Conservation (phyloP, 1,284 basidiomycete genomes). For the Quambalaria eucalypti region DNA sequence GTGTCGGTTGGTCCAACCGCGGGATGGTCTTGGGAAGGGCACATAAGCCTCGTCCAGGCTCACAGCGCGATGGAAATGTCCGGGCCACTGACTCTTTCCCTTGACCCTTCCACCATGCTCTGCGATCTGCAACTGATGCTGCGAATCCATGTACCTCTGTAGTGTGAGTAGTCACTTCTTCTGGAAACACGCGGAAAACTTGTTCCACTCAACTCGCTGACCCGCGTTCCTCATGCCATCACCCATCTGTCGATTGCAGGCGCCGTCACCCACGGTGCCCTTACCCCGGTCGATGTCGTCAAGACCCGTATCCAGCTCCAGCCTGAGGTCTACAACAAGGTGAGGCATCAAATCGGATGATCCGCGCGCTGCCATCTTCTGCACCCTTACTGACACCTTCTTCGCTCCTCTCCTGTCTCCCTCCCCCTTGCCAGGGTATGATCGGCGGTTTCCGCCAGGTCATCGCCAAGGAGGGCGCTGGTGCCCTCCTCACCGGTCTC, state of each 20-base stretch:
- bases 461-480: slow-evolving; percentile 39
- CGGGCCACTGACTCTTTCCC: too few species aligned
- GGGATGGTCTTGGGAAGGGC: too few species aligned
- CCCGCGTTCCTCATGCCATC: too few species aligned
- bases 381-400: neutral
- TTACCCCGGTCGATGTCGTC: slow-evolving; percentile 42
- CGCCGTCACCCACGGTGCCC: slow-evolving; percentile 74
- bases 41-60: too few species aligned
- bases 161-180: too few species aligned
- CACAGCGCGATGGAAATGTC: too few species aligned
- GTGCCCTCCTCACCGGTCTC: slow-evolving; percentile 44
- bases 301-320: slow-evolving; percentile 88
- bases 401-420: neutral
- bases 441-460: slow-evolving; percentile 45
- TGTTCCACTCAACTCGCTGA: too few species aligned
- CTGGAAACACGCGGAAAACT: too few species aligned
- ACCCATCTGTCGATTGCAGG: too few species aligned
- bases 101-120: too few species aligned
- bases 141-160: neutral
- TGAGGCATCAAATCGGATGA: slow-evolving; percentile 27
- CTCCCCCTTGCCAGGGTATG: slow-evolving; percentile 25
- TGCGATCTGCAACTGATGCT: too few species aligned
- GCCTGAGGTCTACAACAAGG: slow-evolving; percentile 55
- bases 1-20: too few species aligned
- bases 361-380: neutral